Evolutionary conservation across 1,284 basidiomycete species (phyloP).

Genomic region (Apiotrichum veenhuisii): DNA sequence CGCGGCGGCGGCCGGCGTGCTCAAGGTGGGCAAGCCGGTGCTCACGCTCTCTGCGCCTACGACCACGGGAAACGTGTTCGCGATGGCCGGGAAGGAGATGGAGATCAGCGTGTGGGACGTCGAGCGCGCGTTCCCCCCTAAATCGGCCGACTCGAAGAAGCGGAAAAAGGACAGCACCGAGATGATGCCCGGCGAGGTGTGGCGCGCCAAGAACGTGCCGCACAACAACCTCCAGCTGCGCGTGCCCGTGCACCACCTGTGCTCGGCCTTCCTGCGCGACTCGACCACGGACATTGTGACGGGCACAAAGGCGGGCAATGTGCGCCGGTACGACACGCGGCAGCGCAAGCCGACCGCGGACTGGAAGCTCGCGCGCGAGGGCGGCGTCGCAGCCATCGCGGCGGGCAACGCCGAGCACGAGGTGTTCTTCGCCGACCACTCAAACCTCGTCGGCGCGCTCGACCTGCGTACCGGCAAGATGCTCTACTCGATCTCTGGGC

Average conservation of each 20-base stretch:
- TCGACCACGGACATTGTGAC: constrained; percentile 57
- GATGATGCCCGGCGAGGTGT: constrained; percentile 60
- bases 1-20: background rate
- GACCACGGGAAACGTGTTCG: constrained; percentile 56
- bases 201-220: constrained; percentile 53
- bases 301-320: constrained; percentile 71
- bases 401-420: constrained; percentile 52
- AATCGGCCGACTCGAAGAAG: constrained; percentile 50
- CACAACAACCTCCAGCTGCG: constrained; percentile 74
- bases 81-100: constrained; percentile 82
- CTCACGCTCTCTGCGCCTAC: constrained; percentile 52
- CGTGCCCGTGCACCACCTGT: constrained; percentile 75
- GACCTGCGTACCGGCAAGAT: constrained; percentile 71
- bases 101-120: constrained; percentile 78
- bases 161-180: constrained; percentile 59
- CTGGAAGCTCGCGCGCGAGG: constrained; percentile 51
- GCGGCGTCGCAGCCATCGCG: constrained; percentile 64
- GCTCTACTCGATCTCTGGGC: constrained; percentile 61
- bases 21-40: constrained; percentile 27
- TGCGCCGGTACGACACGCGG: constrained; percentile 76
- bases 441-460: constrained; percentile 63
- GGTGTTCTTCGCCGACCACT: constrained; percentile 69
- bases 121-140: constrained; percentile 59
- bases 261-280: constrained; percentile 52
- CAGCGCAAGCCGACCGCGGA: constrained; percentile 59